Percentiles rank a stretch among this genome's conserved stretches.
These are phyloP conservation scores for Fusarium robinianum DNA, from an alignment of 2,329 filamentous ascomycete genomes.

Conservation along the genomic window DNA sequence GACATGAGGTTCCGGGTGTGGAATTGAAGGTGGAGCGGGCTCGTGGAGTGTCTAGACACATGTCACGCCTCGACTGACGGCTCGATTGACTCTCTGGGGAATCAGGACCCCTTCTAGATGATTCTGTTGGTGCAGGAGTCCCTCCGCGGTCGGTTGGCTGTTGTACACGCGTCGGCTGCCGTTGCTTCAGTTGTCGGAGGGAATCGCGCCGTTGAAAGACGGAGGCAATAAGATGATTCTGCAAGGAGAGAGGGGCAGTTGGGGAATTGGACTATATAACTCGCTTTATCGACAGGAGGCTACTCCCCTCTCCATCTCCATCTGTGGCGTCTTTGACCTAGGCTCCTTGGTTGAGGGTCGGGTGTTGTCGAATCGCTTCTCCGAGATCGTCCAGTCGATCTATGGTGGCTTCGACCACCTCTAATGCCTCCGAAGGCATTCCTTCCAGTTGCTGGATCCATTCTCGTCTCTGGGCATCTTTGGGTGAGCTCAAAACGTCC, in stretches of 20 bases:
- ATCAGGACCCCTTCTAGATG: neutral
- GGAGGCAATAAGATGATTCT: neutral
- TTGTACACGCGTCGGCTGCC: neutral
- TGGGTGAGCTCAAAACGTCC: neutral
- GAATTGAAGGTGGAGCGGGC: neutral
- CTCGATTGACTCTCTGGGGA: neutral
- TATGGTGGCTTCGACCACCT: conserved; percentile 1
- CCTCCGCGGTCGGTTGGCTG: neutral
- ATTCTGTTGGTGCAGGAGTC: neutral
- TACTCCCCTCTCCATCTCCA: neutral
- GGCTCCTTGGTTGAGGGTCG: neutral
- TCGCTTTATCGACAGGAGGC: neutral
- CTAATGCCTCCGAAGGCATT: neutral
- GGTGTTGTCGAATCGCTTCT: neutral
- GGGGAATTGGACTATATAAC: neutral
- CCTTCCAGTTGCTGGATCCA: neutral
- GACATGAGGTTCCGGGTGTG: neutral
- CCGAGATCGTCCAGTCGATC: neutral
- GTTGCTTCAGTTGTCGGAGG: neutral
- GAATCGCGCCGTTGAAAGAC: neutral
- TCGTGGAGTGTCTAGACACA: neutral
- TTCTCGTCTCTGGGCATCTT: neutral
- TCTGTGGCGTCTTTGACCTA: neutral
- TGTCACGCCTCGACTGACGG: neutral
- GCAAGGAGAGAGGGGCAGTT: neutral